Conservation (phyloP, 139 green algal species). For the Axilococcus clingmanii region DNA sequence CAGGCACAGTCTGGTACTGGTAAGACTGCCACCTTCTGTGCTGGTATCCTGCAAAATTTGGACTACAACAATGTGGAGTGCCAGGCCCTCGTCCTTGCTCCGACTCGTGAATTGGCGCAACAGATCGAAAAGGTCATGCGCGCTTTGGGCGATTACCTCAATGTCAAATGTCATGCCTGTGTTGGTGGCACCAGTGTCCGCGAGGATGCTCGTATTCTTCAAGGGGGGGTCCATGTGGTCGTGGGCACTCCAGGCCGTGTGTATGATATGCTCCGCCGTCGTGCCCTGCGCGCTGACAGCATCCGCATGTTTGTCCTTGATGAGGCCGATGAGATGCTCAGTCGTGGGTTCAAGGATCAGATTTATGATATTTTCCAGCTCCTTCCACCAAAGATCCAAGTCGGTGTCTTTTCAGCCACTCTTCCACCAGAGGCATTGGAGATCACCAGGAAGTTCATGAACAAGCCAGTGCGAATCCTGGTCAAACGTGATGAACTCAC, state of each 20-base stretch:
- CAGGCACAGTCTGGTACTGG: constrained; percentile 99
- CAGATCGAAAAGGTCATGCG: constrained; percentile 99
- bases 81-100: constrained; percentile 96
- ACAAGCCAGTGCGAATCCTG: constrained; percentile 98
- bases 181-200: constrained; percentile 95
- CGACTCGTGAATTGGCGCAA: constrained; percentile 98
- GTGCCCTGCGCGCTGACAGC: constrained; percentile 75
- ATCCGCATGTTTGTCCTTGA: constrained; percentile 98
- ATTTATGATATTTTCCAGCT: constrained; percentile 99
- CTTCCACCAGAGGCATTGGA: constrained; percentile 97
- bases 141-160: constrained; percentile 94
- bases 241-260: constrained; percentile 96
- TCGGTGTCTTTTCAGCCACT: constrained; percentile 98
- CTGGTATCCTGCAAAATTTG: constrained; percentile 89
- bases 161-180: constrained; percentile 99
- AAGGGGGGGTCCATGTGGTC: constrained; percentile 79
- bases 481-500: constrained; percentile 99
- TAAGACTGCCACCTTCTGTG: constrained; percentile 99
- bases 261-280: constrained; percentile 97
- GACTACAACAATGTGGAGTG: constrained; percentile 91
- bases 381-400: constrained; percentile 96
- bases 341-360: constrained; percentile 98
- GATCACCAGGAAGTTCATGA: constrained; percentile 99
- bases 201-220: constrained; percentile 94
- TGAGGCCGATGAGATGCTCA: constrained; percentile 99